Base-by-base conservation (phyloP, 768 basidiomycete genomes). In the Termitomyces eurrhizus region DNA sequence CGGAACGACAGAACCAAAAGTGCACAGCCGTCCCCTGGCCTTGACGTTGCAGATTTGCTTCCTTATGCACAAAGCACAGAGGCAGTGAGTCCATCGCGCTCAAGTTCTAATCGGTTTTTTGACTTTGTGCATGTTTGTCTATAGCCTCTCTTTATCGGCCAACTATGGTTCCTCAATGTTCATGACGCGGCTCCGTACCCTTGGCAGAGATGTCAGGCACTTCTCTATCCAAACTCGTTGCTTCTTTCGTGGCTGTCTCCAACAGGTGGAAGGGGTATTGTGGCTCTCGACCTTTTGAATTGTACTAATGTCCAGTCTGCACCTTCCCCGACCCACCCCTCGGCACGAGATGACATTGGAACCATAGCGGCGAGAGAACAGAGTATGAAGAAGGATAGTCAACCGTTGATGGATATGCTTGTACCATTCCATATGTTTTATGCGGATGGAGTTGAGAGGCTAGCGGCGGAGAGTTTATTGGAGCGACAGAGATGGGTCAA, bases 341-440 rank as follows among this genome's bases (percentile, higher is more conserved):
- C 82, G 56, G 92, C 93, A 0, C 79, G 81, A 37, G 93, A 92
- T 61, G 95, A 96, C 68, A 87, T 95, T 6, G 95, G 95, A 0
- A 93, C 90, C 8, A 78, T 89, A 32, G 93, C 94, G 14, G 94
- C 93, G 2, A 77, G 78, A 59, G 73, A 79, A 56, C 88, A 92
- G 69, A 83, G 80, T 56, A 72, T 75, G 29, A 80, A 68, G 68
- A 63, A 76, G 54, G 79, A 79, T 66, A 73, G 77, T 59, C 72
- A 78, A 66, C 74, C 78, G 58, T 70, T 92, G 62, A 77, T 88
- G 77, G 89, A 94, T 62, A 80, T 85, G 59, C 70, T 96, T 4
- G 92, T 92, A 59, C 94, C 94, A 0, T 96, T 97, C 74, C 93
- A 95, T 70, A 82, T 97, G 78, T 69, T 94, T 39, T 97, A 97